Base-by-base conservation (phyloP, 2,329 filamentous ascomycete genomes). In the Pestalotiopsis sp. region DNA sequence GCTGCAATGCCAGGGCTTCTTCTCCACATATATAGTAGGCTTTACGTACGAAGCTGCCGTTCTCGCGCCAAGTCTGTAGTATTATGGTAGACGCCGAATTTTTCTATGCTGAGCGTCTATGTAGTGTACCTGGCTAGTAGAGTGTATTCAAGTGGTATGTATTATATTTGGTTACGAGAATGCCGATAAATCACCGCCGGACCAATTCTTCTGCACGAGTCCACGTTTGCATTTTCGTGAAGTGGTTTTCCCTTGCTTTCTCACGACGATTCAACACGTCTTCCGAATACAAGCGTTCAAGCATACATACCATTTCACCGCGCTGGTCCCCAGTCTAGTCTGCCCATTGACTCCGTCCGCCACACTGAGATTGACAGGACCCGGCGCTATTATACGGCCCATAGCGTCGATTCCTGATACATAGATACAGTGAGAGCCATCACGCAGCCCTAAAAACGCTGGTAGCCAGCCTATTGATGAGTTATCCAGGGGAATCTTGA, bases 131-230 rank as follows among this genome's bases (percentile, higher is more conserved):
- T 52, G 45, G 17, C 20, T 20, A 52, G n/a, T 23, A 17, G 45
- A 9, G 7, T n/a, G 17, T n/a, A 9, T 20, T 52, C 45, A n/a
- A n/a, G 17, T 52, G 20, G 7, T n/a, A 52, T 52, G 7, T n/a
- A 52, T 52, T 52, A n/a, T 17, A 52, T 52, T 52, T 36, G n/a
- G 57, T 59, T 59, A 59, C 25, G 27, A 59, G 57, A 52, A 59
- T 27, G 57, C 57, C 57, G 57, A 59, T 14, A 59, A 59, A 59
- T 59, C 57, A 23, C 57, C 57, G 23, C 25, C 11, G 17, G 45
- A 52, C 17, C 45, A 49, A 52, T n/a, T 52, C 20, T 17, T 52
- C 45, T 52, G 45, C 45, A 52, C 45, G 45, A 20, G 17, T 52
- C 31, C 31, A 36, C 31, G 25, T 27, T 27, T 36, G 23, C 57